A percentile compares a stretch with the other conserved stretches of the same genome.
These are phyloP conservation scores for Magnolia kwangsiensis DNA, from an alignment of 164 flowering plant genomes.

Conservation along the genomic window DNA sequence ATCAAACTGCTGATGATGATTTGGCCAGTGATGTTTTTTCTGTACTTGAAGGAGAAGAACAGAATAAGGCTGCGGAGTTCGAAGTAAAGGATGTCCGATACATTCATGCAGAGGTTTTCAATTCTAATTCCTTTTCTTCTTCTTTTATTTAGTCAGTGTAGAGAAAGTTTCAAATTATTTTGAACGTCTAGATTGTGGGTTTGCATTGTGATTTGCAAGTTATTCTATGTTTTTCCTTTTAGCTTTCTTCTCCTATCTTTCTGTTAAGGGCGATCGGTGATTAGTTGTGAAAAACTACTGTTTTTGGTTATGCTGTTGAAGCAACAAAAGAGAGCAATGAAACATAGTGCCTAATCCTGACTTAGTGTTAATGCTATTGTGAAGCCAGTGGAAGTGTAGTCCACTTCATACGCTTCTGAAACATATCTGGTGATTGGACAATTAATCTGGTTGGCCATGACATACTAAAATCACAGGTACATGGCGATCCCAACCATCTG, in stretches of 20 bases:
- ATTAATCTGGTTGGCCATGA: too few species aligned
- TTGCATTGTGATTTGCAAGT: background rate
- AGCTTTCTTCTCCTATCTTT: background rate
- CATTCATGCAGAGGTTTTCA: slow-evolving; percentile 78
- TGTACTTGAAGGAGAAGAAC: slow-evolving; percentile 68
- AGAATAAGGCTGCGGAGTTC: slow-evolving; percentile 50
- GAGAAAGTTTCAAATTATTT: background rate
- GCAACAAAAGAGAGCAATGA: too few species aligned
- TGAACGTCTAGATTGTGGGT: background rate
- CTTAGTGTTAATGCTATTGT: too few species aligned
- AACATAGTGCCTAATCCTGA: too few species aligned
- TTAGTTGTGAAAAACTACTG: background rate
- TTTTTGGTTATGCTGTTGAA: too few species aligned
- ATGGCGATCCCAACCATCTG: too few species aligned
- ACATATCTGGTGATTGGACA: too few species aligned
- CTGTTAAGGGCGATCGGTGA: background rate
- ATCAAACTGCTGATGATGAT: slow-evolving; percentile 49
- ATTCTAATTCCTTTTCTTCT: background rate
- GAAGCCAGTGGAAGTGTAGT: too few species aligned
- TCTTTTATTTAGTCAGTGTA: background rate
- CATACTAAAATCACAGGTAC: too few species aligned
- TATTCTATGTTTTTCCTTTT: background rate
- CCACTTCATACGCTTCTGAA: too few species aligned
- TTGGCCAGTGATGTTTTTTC: slow-evolving; percentile 49
- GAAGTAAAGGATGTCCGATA: slow-evolving; percentile 78